Conservation (phyloP, 345 rosid genomes). For the Rhizophora mangle region DNA sequence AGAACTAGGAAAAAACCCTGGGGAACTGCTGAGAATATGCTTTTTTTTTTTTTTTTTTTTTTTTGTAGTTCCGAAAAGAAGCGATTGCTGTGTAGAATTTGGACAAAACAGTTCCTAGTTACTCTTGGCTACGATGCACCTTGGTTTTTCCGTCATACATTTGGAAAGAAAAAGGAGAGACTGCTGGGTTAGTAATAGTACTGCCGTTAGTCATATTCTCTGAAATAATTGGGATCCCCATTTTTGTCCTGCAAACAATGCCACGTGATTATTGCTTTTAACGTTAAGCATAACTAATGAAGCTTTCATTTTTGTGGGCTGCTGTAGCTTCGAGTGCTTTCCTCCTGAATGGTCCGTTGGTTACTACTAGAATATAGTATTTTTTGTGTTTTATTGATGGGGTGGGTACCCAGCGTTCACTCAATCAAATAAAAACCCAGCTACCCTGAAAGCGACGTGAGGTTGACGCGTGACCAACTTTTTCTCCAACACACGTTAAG, state of each 20-base stretch:
- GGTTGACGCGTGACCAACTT: not conserved
- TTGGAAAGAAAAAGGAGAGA: not conserved
- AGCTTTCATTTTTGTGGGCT: no score
- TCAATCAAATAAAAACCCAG: not conserved
- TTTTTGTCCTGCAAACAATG: not conserved
- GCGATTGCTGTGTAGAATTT: not conserved
- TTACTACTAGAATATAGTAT: no score
- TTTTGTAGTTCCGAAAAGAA: not conserved
- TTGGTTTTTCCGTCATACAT: not conserved
- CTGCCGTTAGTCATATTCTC: not conserved
- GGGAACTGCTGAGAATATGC: not conserved
- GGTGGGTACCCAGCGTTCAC: no score
- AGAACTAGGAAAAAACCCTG: conserved; percentile 41
- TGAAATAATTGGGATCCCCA: not conserved
- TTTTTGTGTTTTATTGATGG: no score
- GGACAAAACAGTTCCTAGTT: no score
- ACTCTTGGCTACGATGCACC: not conserved
- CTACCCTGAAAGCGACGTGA: not conserved
- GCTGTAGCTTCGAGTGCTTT: no score
- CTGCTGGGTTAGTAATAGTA: not conserved
- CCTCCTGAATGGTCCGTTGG: no score
- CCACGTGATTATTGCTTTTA: conserved; percentile 36
- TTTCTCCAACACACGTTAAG: no score
- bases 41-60: no score
- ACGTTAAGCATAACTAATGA: conserved; percentile 2